These are phyloP conservation scores for Exophiala mesophila DNA, from an alignment of 2,329 filamentous ascomycete genomes.

Conservation along the genomic window DNA sequence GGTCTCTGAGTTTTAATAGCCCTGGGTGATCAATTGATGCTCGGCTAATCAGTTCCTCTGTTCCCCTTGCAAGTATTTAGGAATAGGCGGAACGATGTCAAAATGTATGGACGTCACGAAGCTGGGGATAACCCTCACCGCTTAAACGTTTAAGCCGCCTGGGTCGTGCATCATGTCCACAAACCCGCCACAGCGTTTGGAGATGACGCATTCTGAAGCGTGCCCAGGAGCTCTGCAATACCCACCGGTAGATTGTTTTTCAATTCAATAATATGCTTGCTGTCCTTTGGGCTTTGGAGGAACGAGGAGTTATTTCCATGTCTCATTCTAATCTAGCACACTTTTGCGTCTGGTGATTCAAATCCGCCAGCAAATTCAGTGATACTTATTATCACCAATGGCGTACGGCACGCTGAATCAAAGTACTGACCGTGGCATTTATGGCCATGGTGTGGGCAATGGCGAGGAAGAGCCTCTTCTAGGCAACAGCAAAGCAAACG, in stretches of 20 bases:
- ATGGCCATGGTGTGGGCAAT: not conserved
- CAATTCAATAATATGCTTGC: too few species aligned
- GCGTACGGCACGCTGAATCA: constrained; percentile 14
- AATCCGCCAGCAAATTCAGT: too few species aligned
- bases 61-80: not conserved
- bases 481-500: not conserved
- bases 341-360: too few species aligned
- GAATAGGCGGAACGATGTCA: not conserved
- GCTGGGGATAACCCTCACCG: too few species aligned
- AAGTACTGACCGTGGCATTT: constrained; percentile 2
- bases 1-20: not conserved
- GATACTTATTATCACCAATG: too few species aligned
- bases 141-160: not conserved
- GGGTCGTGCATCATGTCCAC: too few species aligned
- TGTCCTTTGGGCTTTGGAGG: too few species aligned
- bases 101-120: not conserved
- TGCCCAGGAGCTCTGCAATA: not conserved
- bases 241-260: not conserved
- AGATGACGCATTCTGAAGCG: not conserved
- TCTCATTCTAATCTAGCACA: too few species aligned
- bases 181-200: too few species aligned
- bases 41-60: not conserved
- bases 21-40: not conserved
- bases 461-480: constrained; percentile 4
- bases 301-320: too few species aligned